Base-by-base conservation (phyloP, 768 basidiomycete species). In the Rhodocollybia butyracea region DNA sequence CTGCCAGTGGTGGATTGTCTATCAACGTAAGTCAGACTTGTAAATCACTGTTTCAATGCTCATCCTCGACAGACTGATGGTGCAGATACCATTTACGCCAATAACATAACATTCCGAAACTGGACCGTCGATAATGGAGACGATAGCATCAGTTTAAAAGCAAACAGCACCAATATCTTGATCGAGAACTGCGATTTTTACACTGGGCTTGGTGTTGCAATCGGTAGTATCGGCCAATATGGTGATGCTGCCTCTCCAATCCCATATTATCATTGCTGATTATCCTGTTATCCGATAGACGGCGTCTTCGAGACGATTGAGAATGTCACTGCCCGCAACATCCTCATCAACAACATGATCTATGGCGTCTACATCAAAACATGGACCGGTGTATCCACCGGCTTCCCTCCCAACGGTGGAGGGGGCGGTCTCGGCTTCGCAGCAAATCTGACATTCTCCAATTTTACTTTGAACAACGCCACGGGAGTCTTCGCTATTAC, bases 151-250 rank as follows among this genome's bases (percentile, higher is more conserved):
- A 69, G 73, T 5, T 59, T 70, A 27, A 75, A 76, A 54, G 73
- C 72, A 7, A 76, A 76, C 56, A 71, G 71, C 3, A 72, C 73
- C n/a, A 67, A 72, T 50, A 75, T 75, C 27, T 62, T 71, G 46
- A 70, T 72, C n/a, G 63, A 69, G 31, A 71, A 76, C 57, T 68
- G 67, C 17, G 64, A 66, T 2, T 75, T 75, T 54, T 61, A 68
- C 52, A 67, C 66, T 26, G 74, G 73, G 3, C 67, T 68, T 2
- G 75, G 75, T 36, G 69, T 76, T 38, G 73, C 75, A 13, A 73
- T 75, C 43, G 75, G 74, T 19, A 43, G 19, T n/a, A 8, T 43
- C 6, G 54, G 1, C 1, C 31, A n/a, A 40, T 26, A 40, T 46
- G 26, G 19, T 30, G 36, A 38, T 29, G 32, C 32, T 8, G 34